Conservation (phyloP, 352 stramenopile genomes). For the Phytopythium sindhum region DNA sequence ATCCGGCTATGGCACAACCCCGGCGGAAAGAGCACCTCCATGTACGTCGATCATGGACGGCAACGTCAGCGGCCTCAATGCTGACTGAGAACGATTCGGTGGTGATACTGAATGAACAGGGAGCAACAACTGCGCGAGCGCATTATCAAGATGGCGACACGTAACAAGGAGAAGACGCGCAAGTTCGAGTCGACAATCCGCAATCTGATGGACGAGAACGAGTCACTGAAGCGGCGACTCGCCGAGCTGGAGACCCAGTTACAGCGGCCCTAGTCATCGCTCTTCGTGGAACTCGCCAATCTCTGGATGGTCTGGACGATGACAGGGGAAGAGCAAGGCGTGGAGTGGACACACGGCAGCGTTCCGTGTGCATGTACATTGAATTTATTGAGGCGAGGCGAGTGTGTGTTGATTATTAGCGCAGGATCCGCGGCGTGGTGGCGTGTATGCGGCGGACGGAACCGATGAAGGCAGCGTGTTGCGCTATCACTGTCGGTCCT, state of each 20-base stretch:
- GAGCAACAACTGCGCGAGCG: conserved; percentile 80
- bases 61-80: neutral
- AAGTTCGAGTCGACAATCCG: conserved; percentile 79
- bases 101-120: conserved; percentile 7
- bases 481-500: neutral
- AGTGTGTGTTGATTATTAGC: conserved; percentile 7
- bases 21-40: conserved; percentile 77
- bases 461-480: too few relatives aligned
- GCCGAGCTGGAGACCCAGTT: conserved; percentile 44
- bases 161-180: conserved; percentile 80
- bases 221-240: conserved; percentile 61
- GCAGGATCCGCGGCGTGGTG: neutral
- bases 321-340: neutral
- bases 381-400: conserved; percentile 1
- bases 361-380: conserved; percentile 1
- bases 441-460: neutral
- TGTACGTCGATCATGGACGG: conserved; percentile 17
- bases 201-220: conserved; percentile 77
- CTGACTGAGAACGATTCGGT: neutral
- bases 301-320: neutral
- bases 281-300: neutral
- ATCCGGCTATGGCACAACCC: conserved; percentile 81
- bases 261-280: conserved; percentile 1
- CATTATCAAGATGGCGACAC: conserved; percentile 84
- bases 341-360: neutral